phyloP scores from a whole-genome alignment of 1,284 basidiomycete species.

The Cystobasidium pallidum region DNA sequence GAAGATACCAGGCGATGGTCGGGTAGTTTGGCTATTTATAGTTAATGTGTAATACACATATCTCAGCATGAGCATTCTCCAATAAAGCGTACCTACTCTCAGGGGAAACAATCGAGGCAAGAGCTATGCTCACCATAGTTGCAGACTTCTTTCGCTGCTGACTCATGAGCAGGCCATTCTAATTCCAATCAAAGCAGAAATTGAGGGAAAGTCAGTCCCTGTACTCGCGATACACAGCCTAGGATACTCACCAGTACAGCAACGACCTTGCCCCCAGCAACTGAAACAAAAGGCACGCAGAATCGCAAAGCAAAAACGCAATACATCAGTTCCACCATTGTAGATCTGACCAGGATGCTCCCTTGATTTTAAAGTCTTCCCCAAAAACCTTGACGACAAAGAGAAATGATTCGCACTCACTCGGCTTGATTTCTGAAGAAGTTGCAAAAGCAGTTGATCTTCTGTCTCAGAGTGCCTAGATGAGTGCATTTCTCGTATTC shows the following conservation, averaged over 20 bases:
- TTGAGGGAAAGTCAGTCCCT: too few relatives aligned
- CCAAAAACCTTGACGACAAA: too few relatives aligned
- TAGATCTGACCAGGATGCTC: too few relatives aligned
- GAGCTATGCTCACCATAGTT: constrained; percentile 11
- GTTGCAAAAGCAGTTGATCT: constrained; percentile 31
- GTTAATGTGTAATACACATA: background rate
- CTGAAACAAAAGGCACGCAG: too few relatives aligned
- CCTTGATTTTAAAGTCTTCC: too few relatives aligned
- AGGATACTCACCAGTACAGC: constrained; percentile 24
- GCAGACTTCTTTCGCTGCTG: constrained; percentile 22
- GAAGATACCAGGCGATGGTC: constrained; percentile 1
- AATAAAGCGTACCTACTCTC: background rate
- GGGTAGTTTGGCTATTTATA: constrained; percentile 16
- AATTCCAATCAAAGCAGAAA: too few relatives aligned
- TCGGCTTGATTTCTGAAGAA: constrained; percentile 28
- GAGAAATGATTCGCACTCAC: too few relatives aligned
- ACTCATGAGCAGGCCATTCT: constrained; percentile 34
- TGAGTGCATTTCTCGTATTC: constrained; percentile 25
- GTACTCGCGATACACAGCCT: too few relatives aligned
- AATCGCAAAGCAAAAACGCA: too few relatives aligned
- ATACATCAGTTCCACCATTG: too few relatives aligned
- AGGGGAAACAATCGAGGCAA: background rate
- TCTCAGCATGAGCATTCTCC: too few relatives aligned
- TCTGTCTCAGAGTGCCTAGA: constrained; percentile 4
- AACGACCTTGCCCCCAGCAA: constrained; percentile 36